Base-by-base conservation (phyloP, 805 yeast species). In the Saccharomyces eubayanus region DNA sequence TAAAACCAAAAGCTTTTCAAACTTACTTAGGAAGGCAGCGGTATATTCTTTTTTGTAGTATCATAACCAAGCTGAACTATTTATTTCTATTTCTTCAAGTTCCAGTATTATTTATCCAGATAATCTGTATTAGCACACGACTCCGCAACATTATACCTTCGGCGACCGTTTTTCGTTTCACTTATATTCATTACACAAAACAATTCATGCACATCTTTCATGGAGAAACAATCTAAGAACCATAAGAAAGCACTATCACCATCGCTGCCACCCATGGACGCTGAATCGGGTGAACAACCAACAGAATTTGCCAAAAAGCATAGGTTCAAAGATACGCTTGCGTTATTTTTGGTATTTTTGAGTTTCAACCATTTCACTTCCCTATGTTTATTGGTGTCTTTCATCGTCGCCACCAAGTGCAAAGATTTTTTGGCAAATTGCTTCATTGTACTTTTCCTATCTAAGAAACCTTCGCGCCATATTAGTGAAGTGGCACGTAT, bases 291-390 rank as follows among this genome's bases (percentile, higher is more conserved):
- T 50, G 59, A 55, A 28, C 59, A 57, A 21, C 60, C 63, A 28
- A 55, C 60, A 28, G 57, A 58, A 31, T 61, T 59, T 51, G 62
- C 62, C 20, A 57, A 54, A 50, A 61, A 57, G 40, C 70, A 68
- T 53, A 59, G 62, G 28, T 64, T 68, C 46, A 59, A 65, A 51
- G 72, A 68, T 51, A 66, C 71, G 0, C 53, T 68, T 31, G 67
- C 71, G 16, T 51, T 68, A 20, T 63, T 67, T 40, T 55, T 67
- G 6, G 65, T 68, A n/a, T 64, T 68, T 50, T 55, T 66, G 49
- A 65, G 67, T 49, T 64, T 68, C 43, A 66, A 66, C 46, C 69
- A 67, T 48, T 58, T 63, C 51, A 59, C 60, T 8, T 57, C 68
- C 6, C 31, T 66, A 46, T 56, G 68, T 50, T 52, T 68, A 16